Percentiles rank a stretch among this genome's conserved stretches.
These are phyloP conservation scores for Paecilomyces sp. DNA, from an alignment of 2,329 filamentous ascomycete genomes.

Conservation along the genomic window DNA sequence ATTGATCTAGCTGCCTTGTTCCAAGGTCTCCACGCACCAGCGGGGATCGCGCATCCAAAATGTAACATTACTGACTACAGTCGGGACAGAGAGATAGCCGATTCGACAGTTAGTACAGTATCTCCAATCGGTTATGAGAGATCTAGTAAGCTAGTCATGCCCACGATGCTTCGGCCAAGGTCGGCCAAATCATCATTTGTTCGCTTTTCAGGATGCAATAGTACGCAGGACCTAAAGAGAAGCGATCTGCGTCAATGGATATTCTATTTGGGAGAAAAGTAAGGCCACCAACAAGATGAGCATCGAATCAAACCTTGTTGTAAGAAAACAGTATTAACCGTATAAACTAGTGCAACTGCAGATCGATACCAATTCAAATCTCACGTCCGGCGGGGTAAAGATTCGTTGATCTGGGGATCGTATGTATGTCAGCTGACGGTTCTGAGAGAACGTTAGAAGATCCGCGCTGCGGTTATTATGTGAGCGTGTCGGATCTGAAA, in stretches of 20 bases:
- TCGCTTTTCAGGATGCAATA: background rate
- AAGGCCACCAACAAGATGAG: background rate
- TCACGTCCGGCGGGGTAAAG: background rate
- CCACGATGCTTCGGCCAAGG: background rate
- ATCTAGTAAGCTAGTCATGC: background rate
- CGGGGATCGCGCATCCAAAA: background rate
- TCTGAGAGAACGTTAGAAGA: background rate
- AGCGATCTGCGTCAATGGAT: background rate
- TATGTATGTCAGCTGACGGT: background rate
- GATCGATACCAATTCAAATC: background rate
- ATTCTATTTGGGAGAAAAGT: background rate
- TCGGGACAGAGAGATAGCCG: background rate
- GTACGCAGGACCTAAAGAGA: background rate
- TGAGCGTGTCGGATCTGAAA: background rate
- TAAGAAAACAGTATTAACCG: background rate
- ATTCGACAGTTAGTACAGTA: background rate
- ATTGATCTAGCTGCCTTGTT: background rate
- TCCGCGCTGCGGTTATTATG: background rate
- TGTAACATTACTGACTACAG: background rate
- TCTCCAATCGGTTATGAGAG: background rate
- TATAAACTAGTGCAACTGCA: background rate
- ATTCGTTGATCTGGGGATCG: background rate
- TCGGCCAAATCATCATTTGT: background rate
- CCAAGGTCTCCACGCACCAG: background rate
- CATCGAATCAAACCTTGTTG: background rate